Base-by-base conservation (phyloP, 2,329 filamentous ascomycete genomes). In the Aspergillus texensis region DNA sequence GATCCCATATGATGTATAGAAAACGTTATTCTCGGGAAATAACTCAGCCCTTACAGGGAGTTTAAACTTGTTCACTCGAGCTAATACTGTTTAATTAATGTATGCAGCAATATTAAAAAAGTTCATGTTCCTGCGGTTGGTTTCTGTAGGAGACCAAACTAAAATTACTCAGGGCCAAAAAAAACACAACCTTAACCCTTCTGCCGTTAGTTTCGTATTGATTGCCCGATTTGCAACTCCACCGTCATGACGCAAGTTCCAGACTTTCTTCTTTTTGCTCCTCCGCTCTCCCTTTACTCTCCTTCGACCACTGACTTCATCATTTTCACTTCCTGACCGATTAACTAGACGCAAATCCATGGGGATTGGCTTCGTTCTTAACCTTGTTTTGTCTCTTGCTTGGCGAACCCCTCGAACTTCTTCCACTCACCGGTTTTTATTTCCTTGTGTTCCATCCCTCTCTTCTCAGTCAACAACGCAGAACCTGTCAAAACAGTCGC, bases 241-340 rank as follows among this genome's bases (percentile, higher is more conserved):
- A 12, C 46, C 41, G 57, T 46, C 60, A 62, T 62, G 60, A 62
- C 60, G 60, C 60, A 61, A 62, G 56, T 46, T 36, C 45, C 32
- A 39, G 43, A 52, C 57, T 41, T 41, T 39, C 19, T 34, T 50
- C 48, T 50, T 58, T 46, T 26, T 57, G 24, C 28, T 39, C 55
- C 55, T 30, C 57, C 43, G 19, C 45, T 46, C 60, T 19, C 39
- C 39, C 19, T 41, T 41, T 19, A 41, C 39, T 41, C 39, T 16
- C 26, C 26, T n/a, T 19, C 24, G n/a, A 32, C 28, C 48, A 52
- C 48, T 32, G 28, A 32, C 62, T 32, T 61, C 56, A 59, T 59
- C 28, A 19, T 50, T 50, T 4, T 19, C 26, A 50, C 46, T 50
- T 3, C 10, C 26, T 30, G 26, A 50, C 26, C 28, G 48, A n/a